phyloP scores from a whole-genome alignment of 495 filamentous ascomycete species.

The Penicillium diatomitis region DNA sequence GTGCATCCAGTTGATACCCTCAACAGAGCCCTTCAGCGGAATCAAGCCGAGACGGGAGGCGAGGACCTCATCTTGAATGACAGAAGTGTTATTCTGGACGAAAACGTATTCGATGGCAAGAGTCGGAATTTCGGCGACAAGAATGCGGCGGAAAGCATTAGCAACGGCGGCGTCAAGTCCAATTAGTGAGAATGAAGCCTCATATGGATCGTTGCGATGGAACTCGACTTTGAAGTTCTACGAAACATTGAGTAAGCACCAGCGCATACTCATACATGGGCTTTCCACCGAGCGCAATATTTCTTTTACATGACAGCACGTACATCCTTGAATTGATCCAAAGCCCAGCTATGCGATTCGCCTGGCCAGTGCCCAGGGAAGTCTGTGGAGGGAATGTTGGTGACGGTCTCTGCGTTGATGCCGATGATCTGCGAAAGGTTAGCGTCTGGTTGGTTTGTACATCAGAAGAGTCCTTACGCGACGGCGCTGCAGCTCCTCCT shows the following conservation, averaged over 20 bases:
- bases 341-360: slow-evolving; percentile 81
- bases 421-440: slow-evolving; percentile 56
- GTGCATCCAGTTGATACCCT: slow-evolving; percentile 68
- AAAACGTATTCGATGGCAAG: slow-evolving; percentile 90
- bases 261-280: too few species aligned
- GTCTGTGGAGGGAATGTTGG: slow-evolving; percentile 77
- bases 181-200: slow-evolving; percentile 81
- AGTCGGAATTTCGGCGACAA: slow-evolving; percentile 89
- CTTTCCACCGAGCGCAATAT: too few species aligned
- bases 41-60: slow-evolving; percentile 82
- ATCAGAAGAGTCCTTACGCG: slow-evolving; percentile 27
- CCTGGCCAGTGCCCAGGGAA: slow-evolving; percentile 85
- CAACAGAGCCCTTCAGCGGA: slow-evolving; percentile 68
- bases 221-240: slow-evolving; percentile 67
- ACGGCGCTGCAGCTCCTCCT: slow-evolving; percentile 41
- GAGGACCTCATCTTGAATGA: slow-evolving; percentile 96
- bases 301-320: not conserved
- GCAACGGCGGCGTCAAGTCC: slow-evolving; percentile 87
- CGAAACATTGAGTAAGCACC: not conserved
- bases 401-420: slow-evolving; percentile 80
- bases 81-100: slow-evolving; percentile 87
- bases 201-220: slow-evolving; percentile 65
- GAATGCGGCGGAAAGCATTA: slow-evolving; percentile 95
- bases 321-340: slow-evolving; percentile 62
- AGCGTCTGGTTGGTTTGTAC: slow-evolving; percentile 2